These are phyloP conservation scores for Articulospora tetracladia DNA, from an alignment of 495 filamentous ascomycete genomes.

Conservation along the genomic window DNA sequence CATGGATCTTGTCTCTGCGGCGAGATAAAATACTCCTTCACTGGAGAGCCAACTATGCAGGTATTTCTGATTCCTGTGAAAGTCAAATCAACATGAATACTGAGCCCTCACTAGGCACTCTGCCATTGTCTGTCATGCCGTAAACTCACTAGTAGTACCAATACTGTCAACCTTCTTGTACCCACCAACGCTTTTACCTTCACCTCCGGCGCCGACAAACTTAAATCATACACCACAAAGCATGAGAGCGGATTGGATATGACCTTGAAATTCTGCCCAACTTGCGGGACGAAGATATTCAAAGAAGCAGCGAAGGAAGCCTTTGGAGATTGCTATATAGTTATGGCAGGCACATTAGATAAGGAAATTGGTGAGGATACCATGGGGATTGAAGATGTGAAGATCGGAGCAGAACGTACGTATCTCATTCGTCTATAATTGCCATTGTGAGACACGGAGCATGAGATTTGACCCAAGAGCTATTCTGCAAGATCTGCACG, in stretches of 20 bases:
- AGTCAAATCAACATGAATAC: not conserved
- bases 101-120: not conserved
- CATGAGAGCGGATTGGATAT: not conserved
- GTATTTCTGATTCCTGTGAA: not conserved
- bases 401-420: not conserved
- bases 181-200: not conserved
- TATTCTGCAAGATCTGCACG: too few species aligned
- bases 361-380: not conserved
- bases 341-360: not conserved
- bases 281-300: not conserved
- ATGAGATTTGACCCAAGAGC: too few species aligned
- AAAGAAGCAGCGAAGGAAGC: not conserved
- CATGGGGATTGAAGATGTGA: not conserved
- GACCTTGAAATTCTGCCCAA: not conserved
- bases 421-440: too few species aligned
- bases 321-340: not conserved
- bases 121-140: not conserved
- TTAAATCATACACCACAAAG: not conserved
- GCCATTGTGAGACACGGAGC: too few species aligned
- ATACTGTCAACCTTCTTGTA: not conserved
- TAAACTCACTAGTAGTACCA: not conserved
- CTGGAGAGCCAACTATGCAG: not conserved
- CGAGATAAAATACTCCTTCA: not conserved
- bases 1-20: not conserved
- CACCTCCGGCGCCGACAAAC: not conserved